Evolutionary conservation across 768 basidiomycete genomes (phyloP), one percentile per base, ranked within the genome.

Genomic region (Omphalotus guepiniiformis): DNA sequence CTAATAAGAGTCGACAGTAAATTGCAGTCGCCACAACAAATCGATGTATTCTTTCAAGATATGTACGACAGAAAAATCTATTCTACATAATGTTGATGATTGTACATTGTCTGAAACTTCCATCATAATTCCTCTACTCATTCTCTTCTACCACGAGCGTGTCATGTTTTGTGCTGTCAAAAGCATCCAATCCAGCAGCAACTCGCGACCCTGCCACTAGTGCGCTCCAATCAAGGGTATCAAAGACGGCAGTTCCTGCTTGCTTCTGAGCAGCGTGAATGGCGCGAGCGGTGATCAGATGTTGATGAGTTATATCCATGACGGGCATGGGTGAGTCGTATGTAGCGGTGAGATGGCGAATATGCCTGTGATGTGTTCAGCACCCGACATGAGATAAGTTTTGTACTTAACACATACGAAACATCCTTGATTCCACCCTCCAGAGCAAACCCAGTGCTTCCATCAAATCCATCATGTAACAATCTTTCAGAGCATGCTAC

Each of bases 361-460:
- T 82, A 60, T 86, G 85, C 22, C 79, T 80, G 50, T 9, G 11
- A 11, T 25, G 27, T 11, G 22, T 25, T 16, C 15, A 30, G 16
- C 19, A 28, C 25, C 16, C 5, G 15, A 32, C 22, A 32, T 49
- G 30, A 9, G 26, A 36, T 18, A 23, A 13, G 39, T n/a, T n/a
- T 16, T 39, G 22, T 39, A 23, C 16, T 9, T 18, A 2, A 5
- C 25, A 69, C 76, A 37, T 58, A 83, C 75, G 76, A 65, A 0
- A 88, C 85, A 58, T 93, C 92, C 58, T 92, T 92, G 58, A 95
- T 81, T 15, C 90, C 93, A n/a, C 88, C 88, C 38, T 88, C 83
- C 40, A 93, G 79, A 11, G 82, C 69, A 61, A 95, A 93, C 12
- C 91, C 93, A 15, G 67, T 69, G 7, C 74, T 69, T 18, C 80